A percentile compares a stretch with the other conserved stretches of the same genome.
phyloP scores from a whole-genome alignment of 352 stramenopile species.

The Phytophthora rubi region DNA sequence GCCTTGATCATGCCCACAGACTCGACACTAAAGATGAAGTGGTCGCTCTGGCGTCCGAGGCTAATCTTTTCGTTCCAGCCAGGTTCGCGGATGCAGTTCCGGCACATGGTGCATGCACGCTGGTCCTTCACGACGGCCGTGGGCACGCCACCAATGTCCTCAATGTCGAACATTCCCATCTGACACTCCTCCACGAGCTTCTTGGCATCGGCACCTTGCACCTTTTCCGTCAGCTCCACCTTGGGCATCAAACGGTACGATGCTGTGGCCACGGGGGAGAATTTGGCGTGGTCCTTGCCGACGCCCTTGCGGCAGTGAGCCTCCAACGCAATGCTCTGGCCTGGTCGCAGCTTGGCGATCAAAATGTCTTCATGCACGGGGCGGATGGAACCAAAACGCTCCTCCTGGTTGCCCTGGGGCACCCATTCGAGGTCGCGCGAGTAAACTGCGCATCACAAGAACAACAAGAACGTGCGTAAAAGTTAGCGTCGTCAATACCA shows the following conservation, averaged over 20 bases:
- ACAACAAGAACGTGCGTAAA: constrained; percentile 4
- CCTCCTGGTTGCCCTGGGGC: constrained; percentile 96
- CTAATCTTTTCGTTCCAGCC: constrained; percentile 88
- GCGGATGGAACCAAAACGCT: constrained; percentile 85
- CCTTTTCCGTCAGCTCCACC: constrained; percentile 69
- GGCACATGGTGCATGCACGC: constrained; percentile 95
- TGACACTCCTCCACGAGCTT: constrained; percentile 72
- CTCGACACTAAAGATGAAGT: constrained; percentile 96
- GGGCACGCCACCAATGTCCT: constrained; percentile 80
- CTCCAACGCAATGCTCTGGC: constrained; percentile 96
- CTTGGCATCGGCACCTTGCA: constrained; percentile 70
- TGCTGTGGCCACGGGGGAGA: constrained; percentile 95
- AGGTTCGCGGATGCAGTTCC: constrained; percentile 95
- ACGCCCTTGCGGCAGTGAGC: constrained; percentile 95
- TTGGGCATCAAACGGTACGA: constrained; percentile 94
- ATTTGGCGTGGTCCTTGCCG: constrained; percentile 98
- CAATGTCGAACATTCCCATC: constrained; percentile 92
- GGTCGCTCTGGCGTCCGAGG: constrained; percentile 92
- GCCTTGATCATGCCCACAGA: constrained; percentile 88
- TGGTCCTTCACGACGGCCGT: constrained; percentile 87
- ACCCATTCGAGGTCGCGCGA: constrained; percentile 95
- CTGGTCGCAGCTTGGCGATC: constrained; percentile 95
- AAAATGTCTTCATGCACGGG: constrained; percentile 96
- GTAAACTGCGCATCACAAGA: constrained; percentile 75
- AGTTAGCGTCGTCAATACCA: not conserved